Conservation (phyloP, 306 rosid genomes). For the Bauhinia variegata region DNA sequence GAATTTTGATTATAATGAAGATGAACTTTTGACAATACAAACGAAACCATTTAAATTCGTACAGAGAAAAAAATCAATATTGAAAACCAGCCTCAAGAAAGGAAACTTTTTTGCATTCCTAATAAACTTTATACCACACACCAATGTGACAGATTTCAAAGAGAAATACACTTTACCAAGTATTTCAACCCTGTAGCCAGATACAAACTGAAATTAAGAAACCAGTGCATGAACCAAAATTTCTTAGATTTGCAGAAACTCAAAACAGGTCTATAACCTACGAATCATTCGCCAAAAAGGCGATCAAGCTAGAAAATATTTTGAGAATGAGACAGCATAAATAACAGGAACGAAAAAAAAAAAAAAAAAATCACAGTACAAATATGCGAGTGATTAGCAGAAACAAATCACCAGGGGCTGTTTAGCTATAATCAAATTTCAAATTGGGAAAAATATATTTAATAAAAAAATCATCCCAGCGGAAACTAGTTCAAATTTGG, state of each 20-base stretch:
- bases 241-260: neutral
- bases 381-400: too few species aligned
- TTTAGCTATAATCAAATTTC: neutral
- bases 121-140: conserved; percentile 4
- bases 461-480: neutral
- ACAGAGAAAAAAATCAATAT: neutral
- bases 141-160: conserved; percentile 8
- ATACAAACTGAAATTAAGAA: conserved; percentile 2
- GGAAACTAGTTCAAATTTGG: neutral
- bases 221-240: conserved; percentile 22
- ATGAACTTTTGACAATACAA: neutral
- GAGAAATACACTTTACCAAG: conserved; percentile 7
- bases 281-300: too few species aligned
- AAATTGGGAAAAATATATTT: neutral
- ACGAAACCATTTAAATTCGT: neutral
- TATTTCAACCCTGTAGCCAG: too few species aligned
- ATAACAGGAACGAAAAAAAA: too few species aligned
- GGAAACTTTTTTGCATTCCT: neutral
- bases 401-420: too few species aligned
- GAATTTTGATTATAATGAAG: conserved; percentile 5
- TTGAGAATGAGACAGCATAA: too few species aligned
- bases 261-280: too few species aligned
- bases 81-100: neutral
- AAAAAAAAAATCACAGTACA: too few species aligned
- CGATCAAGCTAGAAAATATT: too few species aligned